Conservation (phyloP, 208 protist genomes). For the Trypanosoma rangeli region DNA sequence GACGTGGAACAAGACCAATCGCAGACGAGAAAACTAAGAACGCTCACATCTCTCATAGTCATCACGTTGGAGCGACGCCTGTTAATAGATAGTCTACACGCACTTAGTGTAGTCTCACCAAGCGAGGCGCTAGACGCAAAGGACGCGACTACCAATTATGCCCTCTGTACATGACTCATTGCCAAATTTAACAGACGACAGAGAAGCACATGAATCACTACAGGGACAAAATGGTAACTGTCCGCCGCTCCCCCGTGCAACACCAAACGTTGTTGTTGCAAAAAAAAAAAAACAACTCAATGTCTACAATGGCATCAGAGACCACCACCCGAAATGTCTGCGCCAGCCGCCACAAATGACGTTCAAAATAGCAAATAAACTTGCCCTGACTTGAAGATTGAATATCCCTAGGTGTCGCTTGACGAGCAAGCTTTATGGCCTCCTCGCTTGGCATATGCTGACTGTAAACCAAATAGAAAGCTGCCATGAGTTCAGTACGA, state of each 20-base stretch:
- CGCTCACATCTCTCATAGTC: slow-evolving; percentile 47
- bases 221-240: slow-evolving; percentile 70
- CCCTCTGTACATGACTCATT: slow-evolving; percentile 32
- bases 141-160: slow-evolving; percentile 49
- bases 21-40: slow-evolving; percentile 75
- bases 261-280: slow-evolving; percentile 74
- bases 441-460: slow-evolving; percentile 67
- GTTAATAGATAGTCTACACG: slow-evolving; percentile 78
- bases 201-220: slow-evolving; percentile 72
- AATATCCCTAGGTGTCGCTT: slow-evolving; percentile 73
- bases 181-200: slow-evolving; percentile 75
- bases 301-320: slow-evolving; percentile 71
- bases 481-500: slow-evolving; percentile 90
- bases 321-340: slow-evolving; percentile 80
- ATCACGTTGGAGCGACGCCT: slow-evolving; percentile 43
- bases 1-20: slow-evolving; percentile 82
- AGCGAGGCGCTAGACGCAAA: slow-evolving; percentile 63
- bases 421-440: slow-evolving; percentile 76
- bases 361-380: slow-evolving; percentile 88
- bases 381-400: slow-evolving; percentile 82
- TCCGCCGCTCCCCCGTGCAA: slow-evolving; percentile 85
- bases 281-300: slow-evolving; percentile 56
- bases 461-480: slow-evolving; percentile 90
- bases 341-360: slow-evolving; percentile 79
- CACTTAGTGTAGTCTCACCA: slow-evolving; percentile 40